phyloP scores from a whole-genome alignment of 2,329 filamentous ascomycete genomes.

The Penicillium frequentans region DNA sequence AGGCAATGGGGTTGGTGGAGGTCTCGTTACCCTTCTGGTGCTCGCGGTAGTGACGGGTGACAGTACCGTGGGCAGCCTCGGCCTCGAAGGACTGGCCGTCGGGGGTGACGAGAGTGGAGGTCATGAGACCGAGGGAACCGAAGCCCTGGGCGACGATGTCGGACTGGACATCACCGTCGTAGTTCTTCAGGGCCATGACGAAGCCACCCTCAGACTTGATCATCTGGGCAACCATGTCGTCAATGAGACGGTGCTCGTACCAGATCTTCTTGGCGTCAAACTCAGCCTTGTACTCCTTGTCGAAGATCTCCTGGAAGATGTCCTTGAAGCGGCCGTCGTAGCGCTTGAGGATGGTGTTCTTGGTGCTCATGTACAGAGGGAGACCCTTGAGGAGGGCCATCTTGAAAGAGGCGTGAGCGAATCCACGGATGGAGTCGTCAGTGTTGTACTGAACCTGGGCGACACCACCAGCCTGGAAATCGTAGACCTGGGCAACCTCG shows the following conservation, averaged over 20 bases:
- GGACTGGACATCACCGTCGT: constrained; percentile 98
- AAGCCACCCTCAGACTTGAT: constrained; percentile 97
- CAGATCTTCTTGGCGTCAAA: constrained; percentile 93
- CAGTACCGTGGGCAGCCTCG: constrained; percentile 96
- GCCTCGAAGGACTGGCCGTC: constrained; percentile 97
- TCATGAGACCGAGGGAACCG: constrained; percentile 97
- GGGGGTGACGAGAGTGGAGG: constrained; percentile 92
- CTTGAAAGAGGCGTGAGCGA: constrained; percentile 97
- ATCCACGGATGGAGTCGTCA: constrained; percentile 88
- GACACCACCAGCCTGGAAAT: constrained; percentile 84
- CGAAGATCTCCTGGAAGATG: constrained; percentile 97
- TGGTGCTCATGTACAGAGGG: constrained; percentile 99
- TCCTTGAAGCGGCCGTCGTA: constrained; percentile 99
- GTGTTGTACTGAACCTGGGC: constrained; percentile 99
- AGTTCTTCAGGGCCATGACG: constrained; percentile 99
- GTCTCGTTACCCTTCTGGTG: constrained; percentile 98
- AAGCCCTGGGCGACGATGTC: constrained; percentile 98
- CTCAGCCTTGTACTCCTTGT: constrained; percentile 77
- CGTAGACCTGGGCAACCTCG: constrained; percentile 83
- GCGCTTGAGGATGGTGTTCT: constrained; percentile 99
- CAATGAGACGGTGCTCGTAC: constrained; percentile 99
- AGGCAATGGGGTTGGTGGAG: constrained; percentile 97
- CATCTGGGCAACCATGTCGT: constrained; percentile 99
- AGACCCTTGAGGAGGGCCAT: constrained; percentile 81
- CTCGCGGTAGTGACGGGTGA: constrained; percentile 97